Evolutionary conservation across 78 protist genomes (phyloP), one percentile per base, ranked within the genome.

Genomic region (Speleostelium caveatum): DNA sequence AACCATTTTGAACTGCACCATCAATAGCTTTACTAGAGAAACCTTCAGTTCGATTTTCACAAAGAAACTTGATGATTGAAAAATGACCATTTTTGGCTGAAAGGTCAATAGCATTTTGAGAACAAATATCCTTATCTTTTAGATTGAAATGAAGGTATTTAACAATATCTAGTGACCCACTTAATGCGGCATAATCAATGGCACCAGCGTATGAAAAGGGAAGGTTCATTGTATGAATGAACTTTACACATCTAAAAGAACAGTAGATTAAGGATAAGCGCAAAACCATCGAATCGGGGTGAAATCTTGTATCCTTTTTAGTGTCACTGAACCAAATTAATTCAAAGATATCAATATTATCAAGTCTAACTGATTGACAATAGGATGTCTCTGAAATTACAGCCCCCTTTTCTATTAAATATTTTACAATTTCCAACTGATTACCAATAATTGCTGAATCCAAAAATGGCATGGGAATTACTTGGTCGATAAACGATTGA

Each of bases 31-130:
- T 32, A 8, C 49, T 53, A 0, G 73, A 24, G 38, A 45, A 72
- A 30, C 73, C 72, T 17, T 75, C 69, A 8, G 62, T 74, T 60
- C 86, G 35, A 60, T 75, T 75, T n/a, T 60, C 58, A 28, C 60
- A 72, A 42, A 75, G 41, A 22, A 55, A 75, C 19, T 61, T 30
- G 41, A 61, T 26, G 8, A 61, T 61, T 61, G 39, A 14, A 32
- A 61, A 30, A 30, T 61, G 68, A 32, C 68, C 68, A 12, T 24
- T 14, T 0, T 14, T 32, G 2, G 68, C 2, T 28, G 68, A 21
- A 22, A 61, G 32, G 1, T 61, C 68, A 16, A 61, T 61, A 16
- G 68, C 38, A 14, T 28, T 30, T 61, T 39, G 24, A 7, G 68
- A 61, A 32, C 26, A 61, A 16, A 38, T 65, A 32, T 65, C 39